phyloP scores from a whole-genome alignment of 1,284 basidiomycete species.

The Tilletiopsis washingtonensis region DNA sequence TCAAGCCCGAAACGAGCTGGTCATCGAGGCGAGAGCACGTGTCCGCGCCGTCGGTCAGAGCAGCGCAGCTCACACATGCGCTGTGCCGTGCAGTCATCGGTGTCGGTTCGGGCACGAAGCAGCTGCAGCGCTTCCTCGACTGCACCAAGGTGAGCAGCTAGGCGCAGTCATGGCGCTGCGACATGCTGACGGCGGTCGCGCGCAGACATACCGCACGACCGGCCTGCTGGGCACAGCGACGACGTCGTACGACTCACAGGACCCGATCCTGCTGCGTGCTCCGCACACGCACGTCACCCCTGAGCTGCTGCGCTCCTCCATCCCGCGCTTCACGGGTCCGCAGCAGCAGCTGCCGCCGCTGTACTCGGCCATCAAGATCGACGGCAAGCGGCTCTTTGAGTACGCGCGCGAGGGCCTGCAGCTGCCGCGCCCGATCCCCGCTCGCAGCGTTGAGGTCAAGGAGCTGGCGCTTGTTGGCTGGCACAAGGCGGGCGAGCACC shows the following conservation, averaged over 20 bases:
- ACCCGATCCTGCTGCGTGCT: conserved; percentile 51
- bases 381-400: conserved; percentile 89
- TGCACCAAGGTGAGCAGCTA: conserved; percentile 68
- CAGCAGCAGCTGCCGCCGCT: conserved; percentile 62
- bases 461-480: conserved; percentile 59
- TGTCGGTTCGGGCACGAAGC: conserved; percentile 82
- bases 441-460: conserved; percentile 73
- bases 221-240: conserved; percentile 90
- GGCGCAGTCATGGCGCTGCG: conserved; percentile 17
- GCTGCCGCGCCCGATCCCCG: conserved; percentile 83
- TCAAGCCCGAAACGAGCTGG: too few relatives aligned
- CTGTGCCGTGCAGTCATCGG: conserved; percentile 88
- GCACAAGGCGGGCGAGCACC: conserved; percentile 22
- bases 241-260: conserved; percentile 86
- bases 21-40: too few relatives aligned
- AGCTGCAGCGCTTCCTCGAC: conserved; percentile 72
- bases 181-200: background rate
- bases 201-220: conserved; percentile 79
- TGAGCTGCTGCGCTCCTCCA: conserved; percentile 62
- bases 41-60: too few relatives aligned
- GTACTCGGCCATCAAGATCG: conserved; percentile 97
- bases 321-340: conserved; percentile 74
- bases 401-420: conserved; percentile 86
- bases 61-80: too few relatives aligned
- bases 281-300: conserved; percentile 77